phyloP scores from a whole-genome alignment of 768 basidiomycete genomes.

The Dendrothele bispora region DNA sequence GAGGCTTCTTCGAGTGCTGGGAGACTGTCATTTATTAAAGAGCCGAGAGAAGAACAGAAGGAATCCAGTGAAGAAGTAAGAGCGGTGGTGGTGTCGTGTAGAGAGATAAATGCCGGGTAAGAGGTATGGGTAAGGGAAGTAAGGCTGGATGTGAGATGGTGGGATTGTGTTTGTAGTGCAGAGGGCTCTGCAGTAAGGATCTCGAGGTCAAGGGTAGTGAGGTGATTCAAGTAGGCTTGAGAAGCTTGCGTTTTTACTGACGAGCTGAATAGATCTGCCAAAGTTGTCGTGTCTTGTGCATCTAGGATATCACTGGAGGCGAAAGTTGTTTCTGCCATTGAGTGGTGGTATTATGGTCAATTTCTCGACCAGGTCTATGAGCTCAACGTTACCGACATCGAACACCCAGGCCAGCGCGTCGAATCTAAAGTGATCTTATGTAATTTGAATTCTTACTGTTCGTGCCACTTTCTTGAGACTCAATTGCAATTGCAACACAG shows the following conservation, averaged over 20 bases:
- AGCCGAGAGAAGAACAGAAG: slow-evolving; percentile 71
- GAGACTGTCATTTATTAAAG: slow-evolving; percentile 64
- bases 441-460: no score
- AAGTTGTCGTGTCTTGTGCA: no score
- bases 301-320: no score
- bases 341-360: no score
- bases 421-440: no score
- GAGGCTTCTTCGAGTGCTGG: slow-evolving; percentile 78
- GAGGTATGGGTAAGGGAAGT: slow-evolving; percentile 89
- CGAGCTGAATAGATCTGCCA: no score
- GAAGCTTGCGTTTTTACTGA: slow-evolving; percentile 30
- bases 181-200: slow-evolving; percentile 75
- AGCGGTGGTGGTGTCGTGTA: slow-evolving; percentile 77
- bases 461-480: no score
- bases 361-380: no score
- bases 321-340: no score
- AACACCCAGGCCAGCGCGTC: no score
- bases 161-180: slow-evolving; percentile 76
- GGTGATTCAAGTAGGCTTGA: slow-evolving; percentile 59
- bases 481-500: no score
- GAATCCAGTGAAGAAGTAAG: slow-evolving; percentile 72
- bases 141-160: slow-evolving; percentile 85
- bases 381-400: no score
- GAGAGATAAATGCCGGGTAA: slow-evolving; percentile 88
- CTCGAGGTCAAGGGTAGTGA: slow-evolving; percentile 65